Evolutionary conservation across 176 grass and related monocot genomes (phyloP).

Genomic region (Saccharum spontaneum): DNA sequence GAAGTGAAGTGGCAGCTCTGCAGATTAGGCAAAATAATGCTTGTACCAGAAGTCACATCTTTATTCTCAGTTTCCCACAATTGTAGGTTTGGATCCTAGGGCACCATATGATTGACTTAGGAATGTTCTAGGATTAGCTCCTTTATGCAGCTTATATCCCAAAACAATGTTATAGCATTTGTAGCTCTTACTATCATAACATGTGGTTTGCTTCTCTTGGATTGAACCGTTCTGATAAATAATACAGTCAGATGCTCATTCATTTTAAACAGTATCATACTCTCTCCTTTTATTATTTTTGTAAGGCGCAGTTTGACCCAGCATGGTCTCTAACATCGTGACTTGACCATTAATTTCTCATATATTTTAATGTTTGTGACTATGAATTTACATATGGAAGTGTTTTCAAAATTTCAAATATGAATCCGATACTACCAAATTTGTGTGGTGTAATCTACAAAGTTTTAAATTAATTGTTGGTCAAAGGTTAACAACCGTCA

Average conservation of each 20-base stretch:
- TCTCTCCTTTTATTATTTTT: constrained; percentile 20
- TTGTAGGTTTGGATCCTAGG: not conserved
- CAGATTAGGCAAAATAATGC: constrained; percentile 2
- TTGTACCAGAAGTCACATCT: constrained; percentile 15
- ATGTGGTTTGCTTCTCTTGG: constrained; percentile 17
- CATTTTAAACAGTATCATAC: constrained; percentile 12
- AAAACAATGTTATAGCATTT: not conserved
- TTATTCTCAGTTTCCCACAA: not conserved
- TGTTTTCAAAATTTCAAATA: not conserved
- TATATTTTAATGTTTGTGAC: not conserved
- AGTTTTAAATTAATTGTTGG: not conserved
- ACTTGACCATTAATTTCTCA: not conserved
- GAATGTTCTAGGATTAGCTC: constrained; percentile 6
- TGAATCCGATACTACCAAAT: not conserved
- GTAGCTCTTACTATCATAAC: not conserved
- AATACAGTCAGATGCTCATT: not conserved
- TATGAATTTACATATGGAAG: not conserved
- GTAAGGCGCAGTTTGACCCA: not conserved
- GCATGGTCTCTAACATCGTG: not conserved
- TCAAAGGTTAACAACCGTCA: not conserved
- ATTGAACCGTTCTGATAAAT: constrained; percentile 2
- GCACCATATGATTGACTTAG: not conserved
- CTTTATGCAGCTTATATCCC: constrained; percentile 4
- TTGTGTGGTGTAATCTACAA: not conserved
- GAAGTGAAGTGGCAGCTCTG: constrained; percentile 8